Evolutionary conservation across 1,284 basidiomycete genomes (phyloP).

Genomic region (Puccinia polysora): DNA sequence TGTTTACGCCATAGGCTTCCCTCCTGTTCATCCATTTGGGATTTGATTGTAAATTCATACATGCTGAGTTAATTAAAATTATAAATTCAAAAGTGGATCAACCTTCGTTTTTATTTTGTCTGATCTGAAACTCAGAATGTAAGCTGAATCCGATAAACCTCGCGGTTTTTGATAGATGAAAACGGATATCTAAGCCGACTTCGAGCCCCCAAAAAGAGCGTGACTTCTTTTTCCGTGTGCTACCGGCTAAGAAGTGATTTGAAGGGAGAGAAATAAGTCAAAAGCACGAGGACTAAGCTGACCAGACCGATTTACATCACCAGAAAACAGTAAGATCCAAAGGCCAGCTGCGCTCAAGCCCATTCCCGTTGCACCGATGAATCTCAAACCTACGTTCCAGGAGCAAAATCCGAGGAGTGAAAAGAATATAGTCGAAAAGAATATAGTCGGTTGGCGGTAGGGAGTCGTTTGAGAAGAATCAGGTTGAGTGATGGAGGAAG

Average conservation of each 20-base stretch:
- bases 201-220: neutral
- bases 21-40: too few relatives aligned
- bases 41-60: too few relatives aligned
- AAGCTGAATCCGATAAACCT: neutral
- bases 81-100: too few relatives aligned
- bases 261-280: neutral
- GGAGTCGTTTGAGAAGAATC: neutral
- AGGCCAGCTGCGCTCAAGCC: neutral
- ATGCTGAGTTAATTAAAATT: too few relatives aligned
- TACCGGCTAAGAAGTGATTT: neutral
- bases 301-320: conserved; percentile 21
- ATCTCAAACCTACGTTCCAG: conserved; percentile 19
- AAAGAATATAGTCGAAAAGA: conserved; percentile 23
- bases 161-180: neutral
- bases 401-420: conserved; percentile 11
- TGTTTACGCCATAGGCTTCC: too few relatives aligned
- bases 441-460: conserved; percentile 30
- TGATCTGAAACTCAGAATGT: too few relatives aligned
- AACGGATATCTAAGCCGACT: neutral
- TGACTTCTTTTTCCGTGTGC: neutral
- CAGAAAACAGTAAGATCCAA: conserved; percentile 21
- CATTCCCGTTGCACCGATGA: neutral
- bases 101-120: too few relatives aligned
- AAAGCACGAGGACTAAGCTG: too few relatives aligned
- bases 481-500: conserved; percentile 5